Base-by-base conservation (phyloP, 345 rosid genomes). In the Lumnitzera littorea region DNA sequence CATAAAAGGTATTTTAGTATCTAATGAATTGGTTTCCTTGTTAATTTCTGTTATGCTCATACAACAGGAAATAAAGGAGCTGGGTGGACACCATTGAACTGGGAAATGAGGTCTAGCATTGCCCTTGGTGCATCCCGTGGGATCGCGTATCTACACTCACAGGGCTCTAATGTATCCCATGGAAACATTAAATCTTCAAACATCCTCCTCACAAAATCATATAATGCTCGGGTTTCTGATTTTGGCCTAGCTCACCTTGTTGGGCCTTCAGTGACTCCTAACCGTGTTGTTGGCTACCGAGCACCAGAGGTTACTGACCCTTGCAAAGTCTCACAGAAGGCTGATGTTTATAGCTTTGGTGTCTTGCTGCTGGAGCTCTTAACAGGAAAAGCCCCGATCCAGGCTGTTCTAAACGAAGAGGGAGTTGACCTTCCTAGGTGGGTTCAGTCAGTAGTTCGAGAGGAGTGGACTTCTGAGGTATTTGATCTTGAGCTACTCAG, bases 271-370 rank as follows among this genome's bases (percentile, higher is more conserved):
- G 68, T 90, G 5, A 73, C 87, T n/a, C 86, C 97, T 46, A 88
- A 76, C 73, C 77, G 99, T 24, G 88, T 78, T 0, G 84, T 86
- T 1, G 97, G 99, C 15, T 90, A 90, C 77, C 84, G 91, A 41
- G 99, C 99, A 9, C 97, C 99, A 0, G 99, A 94, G 70, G 96
- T 94, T 46, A 94, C 92, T 3, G 99, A 86, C 57, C 88, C 95
- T 2, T 84, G 91, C 70, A 83, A 63, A 64, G 91, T 90, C 46
- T 84, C 99, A 15, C 99, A 94, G 72, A 86, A 88, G 66, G 99
- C 99, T 11, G 99, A 94, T 36, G 91, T 94, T 41, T 94, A 88
- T 52, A 90, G 99, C 85, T 94, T 94, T 13, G 97, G 97, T 5
- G 96, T 94, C 15, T 70, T 94, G 74, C 68, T 94, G 49, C 65